These are phyloP conservation scores for Pseudogymnoascus sp. DNA, from an alignment of 2,329 filamentous ascomycete genomes.

Conservation along the genomic window DNA sequence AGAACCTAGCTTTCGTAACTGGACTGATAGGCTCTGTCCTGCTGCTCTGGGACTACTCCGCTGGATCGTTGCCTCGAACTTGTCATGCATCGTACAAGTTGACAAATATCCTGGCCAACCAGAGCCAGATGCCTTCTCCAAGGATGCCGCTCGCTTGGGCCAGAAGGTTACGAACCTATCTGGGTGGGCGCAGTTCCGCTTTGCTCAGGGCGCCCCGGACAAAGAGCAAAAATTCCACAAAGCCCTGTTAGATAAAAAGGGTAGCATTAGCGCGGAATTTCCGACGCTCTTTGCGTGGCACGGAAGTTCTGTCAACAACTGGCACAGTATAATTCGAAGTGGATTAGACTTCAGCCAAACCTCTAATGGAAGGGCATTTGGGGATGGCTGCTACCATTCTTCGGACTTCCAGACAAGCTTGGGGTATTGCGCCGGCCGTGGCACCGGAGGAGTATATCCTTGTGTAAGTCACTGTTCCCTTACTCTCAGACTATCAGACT, in stretches of 20 bases:
- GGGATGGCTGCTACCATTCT: conserved; percentile 78
- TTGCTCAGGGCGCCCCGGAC: conserved; percentile 80
- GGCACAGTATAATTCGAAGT: conserved; percentile 82
- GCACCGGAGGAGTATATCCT: background rate
- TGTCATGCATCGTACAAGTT: conserved; percentile 76
- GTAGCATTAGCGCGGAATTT: conserved; percentile 17
- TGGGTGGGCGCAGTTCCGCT: conserved; percentile 71
- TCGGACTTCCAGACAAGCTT: conserved; percentile 46
- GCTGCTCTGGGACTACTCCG: conserved; percentile 61
- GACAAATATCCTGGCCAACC: conserved; percentile 33
- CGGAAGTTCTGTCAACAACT: conserved; percentile 67
- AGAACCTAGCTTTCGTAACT: conserved; percentile 35
- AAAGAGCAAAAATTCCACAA: conserved; percentile 69
- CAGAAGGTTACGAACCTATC: conserved; percentile 50
- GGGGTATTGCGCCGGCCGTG: conserved; percentile 14
- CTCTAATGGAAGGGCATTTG: conserved; percentile 60
- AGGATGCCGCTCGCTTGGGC: conserved; percentile 22
- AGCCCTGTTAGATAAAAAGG: conserved; percentile 44
- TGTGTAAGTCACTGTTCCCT: background rate
- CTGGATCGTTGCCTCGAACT: conserved; percentile 86
- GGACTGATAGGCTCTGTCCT: conserved; percentile 53
- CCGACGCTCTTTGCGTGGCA: conserved; percentile 84
- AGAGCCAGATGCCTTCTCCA: conserved; percentile 17
- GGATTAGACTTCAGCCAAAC: conserved; percentile 64
- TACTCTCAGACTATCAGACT: background rate